phyloP scores from a whole-genome alignment of 2,329 filamentous ascomycete species.

The Pseudocercospora ulei region DNA sequence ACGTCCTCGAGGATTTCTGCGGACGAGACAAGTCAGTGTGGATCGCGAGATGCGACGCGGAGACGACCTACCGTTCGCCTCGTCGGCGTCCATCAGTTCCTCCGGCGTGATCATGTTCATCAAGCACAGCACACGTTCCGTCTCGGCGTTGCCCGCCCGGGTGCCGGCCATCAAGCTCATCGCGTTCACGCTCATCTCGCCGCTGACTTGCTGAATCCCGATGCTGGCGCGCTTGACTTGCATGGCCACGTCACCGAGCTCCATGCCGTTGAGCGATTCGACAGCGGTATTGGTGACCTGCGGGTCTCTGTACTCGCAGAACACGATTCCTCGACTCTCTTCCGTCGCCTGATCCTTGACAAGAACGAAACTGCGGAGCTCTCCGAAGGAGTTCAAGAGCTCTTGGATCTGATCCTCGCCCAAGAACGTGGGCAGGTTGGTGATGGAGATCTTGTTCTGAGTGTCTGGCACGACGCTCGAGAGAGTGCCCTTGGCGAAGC shows the following conservation, averaged over 20 bases:
- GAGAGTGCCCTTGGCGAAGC: slow-evolving; percentile 62
- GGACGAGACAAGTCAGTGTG: slow-evolving; percentile 5
- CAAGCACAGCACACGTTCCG: slow-evolving; percentile 75
- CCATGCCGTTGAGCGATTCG: slow-evolving; percentile 85
- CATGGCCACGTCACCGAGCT: slow-evolving; percentile 74
- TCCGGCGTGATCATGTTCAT: slow-evolving; percentile 98
- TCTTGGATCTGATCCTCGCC: slow-evolving; percentile 86
- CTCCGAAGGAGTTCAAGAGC: slow-evolving; percentile 80
- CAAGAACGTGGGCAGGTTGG: slow-evolving; percentile 79
- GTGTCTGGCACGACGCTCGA: slow-evolving; percentile 79
- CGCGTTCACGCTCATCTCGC: slow-evolving; percentile 92
- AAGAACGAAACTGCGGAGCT: slow-evolving; percentile 81
- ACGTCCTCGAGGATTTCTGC: slow-evolving; percentile 95
- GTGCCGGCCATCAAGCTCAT: slow-evolving; percentile 97
- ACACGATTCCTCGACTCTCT: slow-evolving; percentile 77
- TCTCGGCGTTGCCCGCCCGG: slow-evolving; percentile 61
- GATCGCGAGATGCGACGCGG: not conserved
- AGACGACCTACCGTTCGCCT: slow-evolving; percentile 69
- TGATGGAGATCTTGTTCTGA: slow-evolving; percentile 87
- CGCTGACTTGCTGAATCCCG: slow-evolving; percentile 83
- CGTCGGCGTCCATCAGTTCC: slow-evolving; percentile 84
- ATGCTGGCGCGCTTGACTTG: slow-evolving; percentile 84
- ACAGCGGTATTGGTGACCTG: slow-evolving; percentile 72
- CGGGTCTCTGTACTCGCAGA: slow-evolving; percentile 85
- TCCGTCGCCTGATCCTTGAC: slow-evolving; percentile 79